Evolutionary conservation across 345 rosid genomes (phyloP).

Genomic region (Euphorbia tirucalli): DNA sequence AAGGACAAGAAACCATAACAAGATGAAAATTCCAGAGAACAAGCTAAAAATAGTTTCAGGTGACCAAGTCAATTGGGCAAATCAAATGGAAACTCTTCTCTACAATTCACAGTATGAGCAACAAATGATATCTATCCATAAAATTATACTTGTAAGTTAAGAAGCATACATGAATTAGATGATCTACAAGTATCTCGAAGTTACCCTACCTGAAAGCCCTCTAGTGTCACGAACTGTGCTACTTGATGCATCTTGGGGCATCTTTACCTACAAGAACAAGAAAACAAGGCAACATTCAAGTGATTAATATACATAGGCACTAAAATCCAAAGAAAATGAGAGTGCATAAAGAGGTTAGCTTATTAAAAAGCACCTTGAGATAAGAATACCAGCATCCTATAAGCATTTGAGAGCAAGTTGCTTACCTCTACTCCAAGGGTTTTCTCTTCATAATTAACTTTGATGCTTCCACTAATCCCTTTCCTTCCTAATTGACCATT

Average conservation of each 20-base stretch:
- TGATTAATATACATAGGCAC: background rate
- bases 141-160: background rate
- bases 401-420: conserved; percentile 11
- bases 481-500: conserved; percentile 80
- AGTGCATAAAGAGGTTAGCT: background rate
- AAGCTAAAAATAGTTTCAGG: background rate
- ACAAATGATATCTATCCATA: background rate
- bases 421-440: conserved; percentile 80
- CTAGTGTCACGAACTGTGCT: conserved; percentile 73
- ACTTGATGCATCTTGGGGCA: conserved; percentile 96
- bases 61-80: background rate
- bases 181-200: background rate
- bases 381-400: background rate
- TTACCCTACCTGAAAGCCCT: conserved; percentile 82
- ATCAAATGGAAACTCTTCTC: background rate
- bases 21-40: background rate
- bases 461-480: conserved; percentile 80
- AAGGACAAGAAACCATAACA: conserved; percentile 19
- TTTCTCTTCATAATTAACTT: conserved; percentile 66
- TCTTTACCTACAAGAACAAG: conserved; percentile 60
- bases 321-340: background rate
- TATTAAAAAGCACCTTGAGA: background rate
- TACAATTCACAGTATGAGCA: background rate
- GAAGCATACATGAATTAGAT: background rate
- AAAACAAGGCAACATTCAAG: background rate